Conservation (phyloP, 2,329 filamentous ascomycete species). For the Fusarium sp. region DNA sequence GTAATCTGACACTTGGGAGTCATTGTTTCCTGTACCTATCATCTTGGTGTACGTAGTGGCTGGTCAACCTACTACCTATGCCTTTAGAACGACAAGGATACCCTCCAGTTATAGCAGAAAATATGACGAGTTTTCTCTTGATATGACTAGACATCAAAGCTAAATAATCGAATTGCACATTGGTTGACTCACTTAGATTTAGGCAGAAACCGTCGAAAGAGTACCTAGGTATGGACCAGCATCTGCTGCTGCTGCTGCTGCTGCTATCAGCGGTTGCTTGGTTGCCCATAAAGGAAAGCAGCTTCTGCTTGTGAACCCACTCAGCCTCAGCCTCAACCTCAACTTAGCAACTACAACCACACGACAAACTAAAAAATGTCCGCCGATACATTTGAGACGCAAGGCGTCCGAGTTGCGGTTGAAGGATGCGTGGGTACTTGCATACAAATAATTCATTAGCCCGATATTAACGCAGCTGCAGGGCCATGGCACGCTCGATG, state of each 20-base stretch:
- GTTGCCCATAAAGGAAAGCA: conserved; percentile 14
- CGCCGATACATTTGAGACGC: conserved; percentile 48
- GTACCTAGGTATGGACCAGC: not conserved
- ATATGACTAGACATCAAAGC: too few species aligned
- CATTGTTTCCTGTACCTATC: too few species aligned
- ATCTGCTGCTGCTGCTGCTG: conserved; percentile 10
- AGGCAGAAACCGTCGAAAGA: not conserved
- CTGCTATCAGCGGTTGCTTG: conserved; percentile 3
- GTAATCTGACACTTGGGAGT: too few species aligned
- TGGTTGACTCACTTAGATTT: conserved; percentile 5
- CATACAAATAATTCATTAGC: not conserved
- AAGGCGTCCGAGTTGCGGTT: conserved; percentile 78
- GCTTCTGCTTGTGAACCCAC: conserved; percentile 28
- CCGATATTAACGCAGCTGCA: conserved; percentile 52
- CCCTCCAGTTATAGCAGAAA: too few species aligned
- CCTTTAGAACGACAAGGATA: too few species aligned
- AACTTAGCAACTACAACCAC: conserved; percentile 33
- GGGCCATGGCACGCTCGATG: conserved; percentile 92
- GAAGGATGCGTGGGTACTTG: conserved; percentile 79
- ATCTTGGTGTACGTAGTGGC: too few species aligned
- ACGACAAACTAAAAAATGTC: conserved; percentile 44
- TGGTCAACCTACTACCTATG: too few species aligned
- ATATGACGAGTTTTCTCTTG: too few species aligned
- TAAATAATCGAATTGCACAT: not conserved
- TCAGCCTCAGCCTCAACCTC: conserved; percentile 18